Conservation (phyloP, 2,329 filamentous ascomycete species). For the Juglanconis oblonga region DNA sequence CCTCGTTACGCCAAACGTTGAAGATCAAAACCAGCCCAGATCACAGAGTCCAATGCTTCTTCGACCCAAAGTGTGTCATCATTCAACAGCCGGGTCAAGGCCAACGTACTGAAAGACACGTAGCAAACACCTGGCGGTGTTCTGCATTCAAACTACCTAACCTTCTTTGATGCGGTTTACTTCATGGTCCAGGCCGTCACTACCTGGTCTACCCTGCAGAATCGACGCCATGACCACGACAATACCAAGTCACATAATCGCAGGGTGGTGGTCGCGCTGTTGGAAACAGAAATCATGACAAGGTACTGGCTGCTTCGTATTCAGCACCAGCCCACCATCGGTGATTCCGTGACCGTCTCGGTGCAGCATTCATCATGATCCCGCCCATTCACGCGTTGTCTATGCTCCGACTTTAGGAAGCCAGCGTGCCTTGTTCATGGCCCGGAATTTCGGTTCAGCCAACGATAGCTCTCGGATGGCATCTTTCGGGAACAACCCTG, state of each 20-base stretch:
- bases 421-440: not conserved
- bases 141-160: not conserved
- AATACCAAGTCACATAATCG: not conserved
- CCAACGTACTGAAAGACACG: not conserved
- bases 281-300: not conserved
- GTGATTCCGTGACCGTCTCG: not conserved
- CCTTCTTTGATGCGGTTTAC: not conserved
- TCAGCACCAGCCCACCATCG: not conserved
- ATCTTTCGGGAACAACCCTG: not conserved
- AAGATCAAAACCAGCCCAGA: not conserved
- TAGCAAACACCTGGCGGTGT: not conserved
- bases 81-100: not conserved
- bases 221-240: not conserved
- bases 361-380: not conserved
- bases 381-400: not conserved
- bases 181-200: not conserved
- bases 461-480: not conserved
- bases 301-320: not conserved
- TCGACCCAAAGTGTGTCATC: not conserved
- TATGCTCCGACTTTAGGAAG: not conserved
- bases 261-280: not conserved
- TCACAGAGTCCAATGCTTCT: not conserved
- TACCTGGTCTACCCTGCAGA: not conserved
- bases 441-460: not conserved
- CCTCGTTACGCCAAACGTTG: not conserved